A percentile compares a stretch with the other conserved stretches of the same genome.
phyloP scores from a whole-genome alignment of 2,329 filamentous ascomycete genomes.

The Cytospora paraplurivora region DNA sequence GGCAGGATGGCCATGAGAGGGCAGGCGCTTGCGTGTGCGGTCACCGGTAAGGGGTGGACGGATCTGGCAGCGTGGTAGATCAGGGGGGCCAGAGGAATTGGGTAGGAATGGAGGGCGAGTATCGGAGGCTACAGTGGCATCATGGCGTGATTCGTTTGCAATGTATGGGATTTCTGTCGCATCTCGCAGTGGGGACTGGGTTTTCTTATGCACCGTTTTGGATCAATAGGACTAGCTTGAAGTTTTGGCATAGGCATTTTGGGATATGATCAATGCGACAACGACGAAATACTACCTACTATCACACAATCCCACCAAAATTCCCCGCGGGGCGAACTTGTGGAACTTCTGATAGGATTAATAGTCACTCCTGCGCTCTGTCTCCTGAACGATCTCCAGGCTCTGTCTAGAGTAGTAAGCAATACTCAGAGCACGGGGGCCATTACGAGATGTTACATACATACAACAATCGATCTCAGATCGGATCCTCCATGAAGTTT shows the following conservation, averaged over 20 bases:
- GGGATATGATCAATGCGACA: background rate
- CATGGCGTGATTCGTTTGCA: background rate
- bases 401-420: too few species aligned
- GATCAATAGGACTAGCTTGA: background rate
- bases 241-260: background rate
- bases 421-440: too few species aligned
- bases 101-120: background rate
- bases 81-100: background rate
- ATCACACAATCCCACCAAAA: background rate
- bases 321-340: background rate
- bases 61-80: constrained; percentile 32
- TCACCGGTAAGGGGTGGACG: constrained; percentile 44
- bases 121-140: background rate
- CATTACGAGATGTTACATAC: too few species aligned
- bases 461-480: background rate
- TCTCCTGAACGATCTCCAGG: too few species aligned
- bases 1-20: constrained; percentile 44
- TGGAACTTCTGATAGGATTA: background rate
- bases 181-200: background rate
- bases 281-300: background rate
- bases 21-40: constrained; percentile 43
- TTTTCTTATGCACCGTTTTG: background rate
- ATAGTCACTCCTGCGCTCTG: too few species aligned
- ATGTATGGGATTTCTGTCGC: background rate
- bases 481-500: background rate